A percentile compares a stretch with the other conserved stretches of the same genome.
Evolutionary conservation across 768 basidiomycete genomes (phyloP).

Genomic region (Mycena galopus): DNA sequence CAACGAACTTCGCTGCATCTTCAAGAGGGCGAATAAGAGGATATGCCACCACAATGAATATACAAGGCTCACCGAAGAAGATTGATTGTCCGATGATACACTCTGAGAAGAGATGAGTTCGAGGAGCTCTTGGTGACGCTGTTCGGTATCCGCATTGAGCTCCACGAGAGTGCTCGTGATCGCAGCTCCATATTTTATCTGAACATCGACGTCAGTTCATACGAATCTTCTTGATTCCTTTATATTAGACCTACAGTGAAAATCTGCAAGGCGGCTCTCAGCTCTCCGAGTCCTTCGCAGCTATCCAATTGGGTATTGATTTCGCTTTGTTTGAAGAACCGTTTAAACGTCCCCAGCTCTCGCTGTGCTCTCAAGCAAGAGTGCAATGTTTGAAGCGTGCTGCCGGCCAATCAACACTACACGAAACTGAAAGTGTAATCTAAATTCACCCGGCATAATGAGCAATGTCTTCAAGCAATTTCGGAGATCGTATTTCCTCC

Average conservation of each 20-base stretch:
- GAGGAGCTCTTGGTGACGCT: too few species aligned
- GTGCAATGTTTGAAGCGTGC: constrained; percentile 1
- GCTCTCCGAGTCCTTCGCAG: background rate
- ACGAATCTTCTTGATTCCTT: background rate
- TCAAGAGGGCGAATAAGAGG: too few species aligned
- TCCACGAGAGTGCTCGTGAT: background rate
- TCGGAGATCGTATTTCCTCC: background rate
- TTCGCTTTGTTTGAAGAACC: constrained; percentile 13
- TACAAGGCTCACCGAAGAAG: too few species aligned
- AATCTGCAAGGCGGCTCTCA: background rate
- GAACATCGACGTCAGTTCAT: too few species aligned
- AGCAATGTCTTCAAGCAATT: background rate
- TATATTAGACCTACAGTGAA: background rate
- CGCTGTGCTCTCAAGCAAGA: background rate
- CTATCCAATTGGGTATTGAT: background rate
- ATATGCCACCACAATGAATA: too few species aligned
- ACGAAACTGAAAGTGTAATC: background rate
- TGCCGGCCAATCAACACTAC: background rate
- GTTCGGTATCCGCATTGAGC: too few species aligned
- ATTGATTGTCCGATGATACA: too few species aligned
- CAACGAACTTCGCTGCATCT: background rate
- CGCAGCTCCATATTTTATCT: constrained; percentile 8
- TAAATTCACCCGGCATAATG: background rate
- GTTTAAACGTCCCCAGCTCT: constrained; percentile 3
- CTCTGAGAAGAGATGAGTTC: too few species aligned